These are phyloP conservation scores for Chrysosporium queenslandicum DNA, from an alignment of 2,329 filamentous ascomycete species.

Conservation along the genomic window DNA sequence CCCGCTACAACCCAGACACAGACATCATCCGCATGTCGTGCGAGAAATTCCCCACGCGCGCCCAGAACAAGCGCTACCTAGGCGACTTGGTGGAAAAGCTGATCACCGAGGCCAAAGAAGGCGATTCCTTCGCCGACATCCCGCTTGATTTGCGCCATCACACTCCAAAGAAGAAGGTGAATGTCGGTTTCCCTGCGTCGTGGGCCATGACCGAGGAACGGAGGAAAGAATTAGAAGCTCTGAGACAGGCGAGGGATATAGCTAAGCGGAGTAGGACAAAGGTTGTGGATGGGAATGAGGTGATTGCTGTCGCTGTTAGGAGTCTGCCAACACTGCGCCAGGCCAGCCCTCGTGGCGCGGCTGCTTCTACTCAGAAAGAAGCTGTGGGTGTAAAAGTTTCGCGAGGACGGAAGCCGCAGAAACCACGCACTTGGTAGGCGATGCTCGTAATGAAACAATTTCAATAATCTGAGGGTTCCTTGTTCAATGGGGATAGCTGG, in stretches of 20 bases:
- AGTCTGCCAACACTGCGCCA: slow-evolving; percentile 27
- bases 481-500: background rate
- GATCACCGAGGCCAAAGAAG: slow-evolving; percentile 65
- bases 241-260: slow-evolving; percentile 44
- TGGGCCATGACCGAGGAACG: slow-evolving; percentile 72
- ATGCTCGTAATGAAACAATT: background rate
- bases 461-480: background rate
- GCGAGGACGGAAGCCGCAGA: background rate
- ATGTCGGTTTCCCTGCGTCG: slow-evolving; percentile 68
- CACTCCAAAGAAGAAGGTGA: slow-evolving; percentile 53
- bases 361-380: slow-evolving; percentile 6
- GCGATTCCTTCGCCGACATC: slow-evolving; percentile 77
- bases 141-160: slow-evolving; percentile 84
- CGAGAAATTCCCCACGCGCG: slow-evolving; percentile 77
- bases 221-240: slow-evolving; percentile 52
- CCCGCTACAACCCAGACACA: slow-evolving; percentile 76
- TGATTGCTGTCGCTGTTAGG: slow-evolving; percentile 29
- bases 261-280: slow-evolving; percentile 44
- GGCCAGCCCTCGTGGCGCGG: background rate
- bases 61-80: slow-evolving; percentile 95
- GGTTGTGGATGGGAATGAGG: slow-evolving; percentile 39
- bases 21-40: slow-evolving; percentile 80
- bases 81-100: slow-evolving; percentile 66
- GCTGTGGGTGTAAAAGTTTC: slow-evolving; percentile 5
- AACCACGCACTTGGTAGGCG: background rate